Base-by-base conservation (phyloP, 306 rosid genomes). In the Castanea crenata region DNA sequence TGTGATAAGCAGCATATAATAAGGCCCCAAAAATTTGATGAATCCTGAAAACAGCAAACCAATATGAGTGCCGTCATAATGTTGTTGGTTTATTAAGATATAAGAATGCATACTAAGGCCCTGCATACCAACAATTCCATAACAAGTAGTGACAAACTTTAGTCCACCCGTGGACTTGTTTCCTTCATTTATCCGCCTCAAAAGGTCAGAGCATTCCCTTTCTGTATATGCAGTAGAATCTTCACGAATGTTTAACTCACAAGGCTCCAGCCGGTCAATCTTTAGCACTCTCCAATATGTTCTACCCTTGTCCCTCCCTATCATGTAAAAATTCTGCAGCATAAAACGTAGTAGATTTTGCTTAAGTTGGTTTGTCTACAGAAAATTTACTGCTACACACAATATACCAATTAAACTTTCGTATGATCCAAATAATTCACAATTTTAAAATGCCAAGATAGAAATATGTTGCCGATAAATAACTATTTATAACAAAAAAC, bases 81-180 rank as follows among this genome's bases (percentile, higher is more conserved):
- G n/a, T 10, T n/a, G 51, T 34, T 67, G 38, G n/a, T 18, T 65
- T 12, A 55, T 12, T 74, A 29, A 41, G 35, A 82, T 25, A 59
- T 70, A 73, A 79, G 44, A 18, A 63, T 32, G 73, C 25, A 57
- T 41, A 65, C 38, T 69, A 74, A 63, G 76, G 29, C 41, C 46
- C 56, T 77, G 54, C 83, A n/a, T 93, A 96, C 99, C 99, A 54
- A 96, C 86, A 79, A 96, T 89, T 88, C 98, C 99, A 79, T 91
- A 96, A 85, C 96, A 96, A 54, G 83, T 82, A 55, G 98, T 88
- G 80, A 96, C 86, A 73, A 90, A 87, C 83, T 91, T 96, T 87
- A 96, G 96, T 75, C 99, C 99, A n/a, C 97, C 99, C 16, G 93
- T 87, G 38, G 97, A 75, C 89, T 88, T 88, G 90, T 96, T 93